phyloP scores from a whole-genome alignment of 2,329 filamentous ascomycete species.

The Colletotrichum paranaense region DNA sequence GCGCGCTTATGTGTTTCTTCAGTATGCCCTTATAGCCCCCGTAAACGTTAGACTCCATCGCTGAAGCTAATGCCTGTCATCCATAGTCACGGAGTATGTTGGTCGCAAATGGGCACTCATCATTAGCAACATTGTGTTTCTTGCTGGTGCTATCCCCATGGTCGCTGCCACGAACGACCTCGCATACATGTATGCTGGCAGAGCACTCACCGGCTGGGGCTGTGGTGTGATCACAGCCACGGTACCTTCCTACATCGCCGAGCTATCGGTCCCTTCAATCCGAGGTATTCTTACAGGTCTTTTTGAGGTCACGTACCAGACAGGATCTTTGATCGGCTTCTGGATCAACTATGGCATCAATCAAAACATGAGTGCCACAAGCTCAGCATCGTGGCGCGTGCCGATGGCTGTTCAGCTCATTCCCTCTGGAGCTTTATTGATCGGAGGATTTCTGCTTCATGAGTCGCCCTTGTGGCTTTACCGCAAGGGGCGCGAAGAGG shows the following conservation, averaged over 20 bases:
- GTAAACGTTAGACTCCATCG: not conserved
- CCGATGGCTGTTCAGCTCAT: slow-evolving; percentile 60
- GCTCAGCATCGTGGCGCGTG: slow-evolving; percentile 56
- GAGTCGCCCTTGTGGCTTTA: slow-evolving; percentile 40
- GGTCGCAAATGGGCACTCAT: slow-evolving; percentile 63
- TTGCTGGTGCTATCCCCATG: slow-evolving; percentile 57
- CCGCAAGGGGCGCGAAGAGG: slow-evolving; percentile 36
- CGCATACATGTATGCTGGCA: slow-evolving; percentile 61
- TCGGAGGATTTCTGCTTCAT: slow-evolving; percentile 54
- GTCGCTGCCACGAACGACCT: slow-evolving; percentile 53
- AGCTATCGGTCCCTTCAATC: slow-evolving; percentile 68
- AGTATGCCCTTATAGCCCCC: slow-evolving; percentile 36
- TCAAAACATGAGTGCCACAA: slow-evolving; percentile 48
- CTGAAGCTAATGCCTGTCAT: not conserved
- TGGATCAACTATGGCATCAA: slow-evolving; percentile 60
- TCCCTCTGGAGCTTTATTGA: slow-evolving; percentile 55
- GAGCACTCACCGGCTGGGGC: slow-evolving; percentile 67
- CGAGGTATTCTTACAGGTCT: slow-evolving; percentile 68
- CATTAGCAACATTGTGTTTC: slow-evolving; percentile 55
- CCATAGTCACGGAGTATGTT: slow-evolving; percentile 56
- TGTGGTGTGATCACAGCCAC: slow-evolving; percentile 68
- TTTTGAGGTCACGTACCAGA: slow-evolving; percentile 64
- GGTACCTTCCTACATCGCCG: slow-evolving; percentile 73
- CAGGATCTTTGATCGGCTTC: slow-evolving; percentile 63
- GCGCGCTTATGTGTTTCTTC: slow-evolving; percentile 60